These are phyloP conservation scores for Colletotrichum musicola DNA, from an alignment of 2,329 filamentous ascomycete species.

Conservation along the genomic window DNA sequence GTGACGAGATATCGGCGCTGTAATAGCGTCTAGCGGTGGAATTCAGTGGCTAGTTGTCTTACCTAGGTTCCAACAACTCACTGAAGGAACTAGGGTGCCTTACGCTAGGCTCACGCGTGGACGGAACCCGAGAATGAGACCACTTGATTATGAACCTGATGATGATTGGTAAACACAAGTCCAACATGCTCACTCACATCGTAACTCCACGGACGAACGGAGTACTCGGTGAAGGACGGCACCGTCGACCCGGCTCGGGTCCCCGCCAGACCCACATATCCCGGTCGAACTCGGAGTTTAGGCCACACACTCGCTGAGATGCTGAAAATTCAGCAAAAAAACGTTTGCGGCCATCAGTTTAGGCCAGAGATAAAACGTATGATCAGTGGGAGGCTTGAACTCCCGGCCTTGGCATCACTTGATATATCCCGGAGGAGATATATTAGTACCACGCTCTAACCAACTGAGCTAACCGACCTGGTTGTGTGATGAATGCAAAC, in stretches of 20 bases:
- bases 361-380: background rate
- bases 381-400: slow-evolving; percentile 40
- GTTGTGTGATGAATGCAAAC: rapidly evolving
- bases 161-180: no score
- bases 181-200: background rate
- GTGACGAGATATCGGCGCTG: background rate
- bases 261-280: background rate
- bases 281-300: background rate
- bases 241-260: background rate
- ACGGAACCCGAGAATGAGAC: no score
- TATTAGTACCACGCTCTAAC: slow-evolving; percentile 40
- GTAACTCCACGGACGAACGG: background rate
- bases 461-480: slow-evolving; percentile 39
- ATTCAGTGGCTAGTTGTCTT: no score
- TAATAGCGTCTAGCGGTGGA: no score
- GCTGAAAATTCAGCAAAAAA: background rate
- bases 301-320: background rate
- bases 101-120: no score
- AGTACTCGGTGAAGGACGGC: background rate
- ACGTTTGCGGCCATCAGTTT: background rate
- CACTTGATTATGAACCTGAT: no score
- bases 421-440: slow-evolving; percentile 11
- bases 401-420: slow-evolving; percentile 38
- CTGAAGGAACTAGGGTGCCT: no score
- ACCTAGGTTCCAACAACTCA: no score